Conservation (phyloP, 31 red algal species). For the Pterothamnion heteromorphum region DNA sequence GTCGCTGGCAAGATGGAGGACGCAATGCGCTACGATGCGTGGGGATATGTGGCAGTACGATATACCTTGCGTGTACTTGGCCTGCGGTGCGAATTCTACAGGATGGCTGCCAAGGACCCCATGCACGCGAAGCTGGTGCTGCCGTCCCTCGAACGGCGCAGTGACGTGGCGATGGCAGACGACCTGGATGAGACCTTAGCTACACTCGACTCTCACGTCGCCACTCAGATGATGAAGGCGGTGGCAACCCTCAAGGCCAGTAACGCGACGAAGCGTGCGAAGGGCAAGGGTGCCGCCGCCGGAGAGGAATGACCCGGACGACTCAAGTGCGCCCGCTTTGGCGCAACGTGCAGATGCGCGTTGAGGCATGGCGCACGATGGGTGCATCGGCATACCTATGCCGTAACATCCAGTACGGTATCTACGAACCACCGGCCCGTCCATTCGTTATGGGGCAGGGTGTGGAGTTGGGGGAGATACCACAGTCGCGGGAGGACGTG, state of each 20-base stretch:
- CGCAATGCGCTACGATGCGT: not conserved
- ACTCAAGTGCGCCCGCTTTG: conserved; percentile 8
- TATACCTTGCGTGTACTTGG: not conserved
- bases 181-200: conserved; percentile 16
- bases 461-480: not conserved
- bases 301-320: not conserved
- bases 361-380: conserved; percentile 37
- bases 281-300: not conserved
- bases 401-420: conserved; percentile 29
- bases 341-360: not conserved
- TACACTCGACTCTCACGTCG: not conserved
- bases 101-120: conserved; percentile 24
- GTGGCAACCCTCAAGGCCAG: conserved; percentile 40
- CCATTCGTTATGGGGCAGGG: not conserved
- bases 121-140: conserved; percentile 23
- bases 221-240: conserved; percentile 49
- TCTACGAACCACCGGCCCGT: not conserved
- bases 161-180: conserved; percentile 20
- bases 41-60: not conserved
- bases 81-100: conserved; percentile 39
- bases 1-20: not conserved
- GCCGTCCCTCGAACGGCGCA: conserved; percentile 14
- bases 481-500: conserved; percentile 5
- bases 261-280: conserved; percentile 50
- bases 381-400: conserved; percentile 36